Percentiles rank a stretch among this genome's conserved stretches.
Evolutionary conservation across 768 basidiomycete genomes (phyloP).

Genomic region (Cyclocybe cylindracea): DNA sequence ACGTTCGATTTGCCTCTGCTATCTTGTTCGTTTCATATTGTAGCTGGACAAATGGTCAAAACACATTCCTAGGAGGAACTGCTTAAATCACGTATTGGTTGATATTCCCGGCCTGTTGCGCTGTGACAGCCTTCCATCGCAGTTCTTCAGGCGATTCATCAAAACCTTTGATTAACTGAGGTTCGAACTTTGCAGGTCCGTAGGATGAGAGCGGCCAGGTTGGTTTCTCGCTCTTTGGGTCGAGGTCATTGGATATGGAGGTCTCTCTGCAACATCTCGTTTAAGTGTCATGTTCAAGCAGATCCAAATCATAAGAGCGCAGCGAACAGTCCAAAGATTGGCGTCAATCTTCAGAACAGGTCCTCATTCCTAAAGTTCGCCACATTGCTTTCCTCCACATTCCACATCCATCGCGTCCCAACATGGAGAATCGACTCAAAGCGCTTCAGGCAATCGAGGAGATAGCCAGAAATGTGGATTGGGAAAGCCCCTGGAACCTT

Average conservation of each 20-base stretch:
- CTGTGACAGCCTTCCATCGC: conserved; percentile 60
- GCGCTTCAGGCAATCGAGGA: too few species aligned
- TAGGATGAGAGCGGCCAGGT: conserved; percentile 80
- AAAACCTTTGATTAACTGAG: conserved; percentile 58
- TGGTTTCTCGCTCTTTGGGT: conserved; percentile 63
- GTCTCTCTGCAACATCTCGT: conserved; percentile 47
- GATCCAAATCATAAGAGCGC: conserved; percentile 12
- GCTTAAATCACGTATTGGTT: conserved; percentile 68
- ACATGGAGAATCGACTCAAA: too few species aligned
- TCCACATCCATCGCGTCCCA: too few species aligned
- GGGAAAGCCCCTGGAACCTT: too few species aligned
- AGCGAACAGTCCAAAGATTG: conserved; percentile 45
- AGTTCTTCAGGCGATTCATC: conserved; percentile 84
- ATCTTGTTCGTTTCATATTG: conserved; percentile 61
- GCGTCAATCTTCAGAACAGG: conserved; percentile 7
- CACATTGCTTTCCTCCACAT: too few species aligned
- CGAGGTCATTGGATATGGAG: conserved; percentile 64
- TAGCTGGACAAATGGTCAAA: conserved; percentile 31
- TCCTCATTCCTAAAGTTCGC: too few species aligned
- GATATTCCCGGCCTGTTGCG: conserved; percentile 51
- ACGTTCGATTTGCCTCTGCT: conserved; percentile 50
- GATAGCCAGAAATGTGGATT: too few species aligned
- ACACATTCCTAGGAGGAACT: background rate
- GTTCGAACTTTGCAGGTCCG: conserved; percentile 75
- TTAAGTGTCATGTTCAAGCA: background rate